Conservation (phyloP, 352 stramenopile genomes). For the Globisporangium acanthophoron region DNA sequence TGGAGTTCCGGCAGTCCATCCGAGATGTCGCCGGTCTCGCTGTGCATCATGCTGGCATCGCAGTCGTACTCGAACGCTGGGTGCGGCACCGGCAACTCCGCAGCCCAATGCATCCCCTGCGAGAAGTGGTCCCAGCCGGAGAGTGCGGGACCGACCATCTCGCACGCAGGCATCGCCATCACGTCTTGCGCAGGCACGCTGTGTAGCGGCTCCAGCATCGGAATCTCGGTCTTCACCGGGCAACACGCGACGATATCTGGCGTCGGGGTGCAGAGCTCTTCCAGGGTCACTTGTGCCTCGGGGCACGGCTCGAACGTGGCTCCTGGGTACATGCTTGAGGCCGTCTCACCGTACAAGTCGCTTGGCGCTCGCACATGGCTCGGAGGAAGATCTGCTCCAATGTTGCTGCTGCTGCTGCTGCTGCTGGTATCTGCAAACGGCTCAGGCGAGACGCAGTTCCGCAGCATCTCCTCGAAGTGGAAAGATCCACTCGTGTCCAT, state of each 20-base stretch:
- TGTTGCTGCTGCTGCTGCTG: background rate
- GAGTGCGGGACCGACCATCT: background rate
- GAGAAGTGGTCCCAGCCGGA: conserved; percentile 8
- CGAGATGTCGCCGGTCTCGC: background rate
- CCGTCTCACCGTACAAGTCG: conserved; percentile 1
- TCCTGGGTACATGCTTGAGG: conserved; percentile 2
- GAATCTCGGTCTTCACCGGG: conserved; percentile 5
- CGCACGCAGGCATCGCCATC: conserved; percentile 1
- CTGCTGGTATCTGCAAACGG: background rate
- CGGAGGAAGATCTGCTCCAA: background rate
- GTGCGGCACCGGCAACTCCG: conserved; percentile 1
- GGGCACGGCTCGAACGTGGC: background rate
- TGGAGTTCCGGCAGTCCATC: background rate
- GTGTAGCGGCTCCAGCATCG: conserved; percentile 1
- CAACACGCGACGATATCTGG: background rate
- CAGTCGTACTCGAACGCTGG: background rate
- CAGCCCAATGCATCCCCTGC: background rate
- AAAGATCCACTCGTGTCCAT: conserved; percentile 2
- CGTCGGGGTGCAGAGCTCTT: conserved; percentile 5
- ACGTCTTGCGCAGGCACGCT: background rate
- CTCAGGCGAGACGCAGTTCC: conserved; percentile 2
- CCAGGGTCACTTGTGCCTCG: conserved; percentile 4
- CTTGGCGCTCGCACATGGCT: background rate
- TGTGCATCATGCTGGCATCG: background rate
- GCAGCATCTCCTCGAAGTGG: conserved; percentile 6